These are phyloP conservation scores for Ambrosia artemisiifolia DNA, from an alignment of 129 eudicot genomes.

Conservation along the genomic window DNA sequence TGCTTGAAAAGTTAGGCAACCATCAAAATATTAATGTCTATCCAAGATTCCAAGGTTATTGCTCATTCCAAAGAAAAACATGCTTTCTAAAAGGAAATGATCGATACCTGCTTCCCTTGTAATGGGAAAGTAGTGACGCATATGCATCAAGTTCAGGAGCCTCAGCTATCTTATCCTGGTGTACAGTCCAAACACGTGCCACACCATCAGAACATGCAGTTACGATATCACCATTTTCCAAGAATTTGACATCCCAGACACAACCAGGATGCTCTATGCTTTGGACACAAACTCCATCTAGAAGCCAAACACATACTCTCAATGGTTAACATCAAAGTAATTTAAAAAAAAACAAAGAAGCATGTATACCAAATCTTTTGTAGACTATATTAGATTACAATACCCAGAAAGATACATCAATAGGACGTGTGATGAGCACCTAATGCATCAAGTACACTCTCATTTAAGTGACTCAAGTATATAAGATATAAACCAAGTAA, in stretches of 20 bases:
- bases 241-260: slow-evolving; percentile 95
- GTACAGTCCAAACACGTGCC: slow-evolving; percentile 84
- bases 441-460: slow-evolving; percentile 7
- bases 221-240: slow-evolving; percentile 96
- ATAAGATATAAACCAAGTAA: background rate
- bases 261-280: slow-evolving; percentile 99
- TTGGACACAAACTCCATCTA: slow-evolving; percentile 95
- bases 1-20: slow-evolving; percentile 8
- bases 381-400: slow-evolving; percentile 11
- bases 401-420: slow-evolving; percentile 4
- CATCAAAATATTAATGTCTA: slow-evolving; percentile 7
- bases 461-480: slow-evolving; percentile 8
- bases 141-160: slow-evolving; percentile 61
- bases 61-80: slow-evolving; percentile 1
- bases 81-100: background rate
- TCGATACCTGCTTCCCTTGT: slow-evolving; percentile 77
- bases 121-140: slow-evolving; percentile 55
- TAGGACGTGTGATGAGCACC: slow-evolving; percentile 16
- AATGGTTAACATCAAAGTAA: slow-evolving; percentile 6
- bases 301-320: slow-evolving; percentile 30
- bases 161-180: slow-evolving; percentile 60
- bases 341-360: background rate
- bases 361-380: background rate
- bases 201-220: slow-evolving; percentile 99
- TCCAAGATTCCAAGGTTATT: background rate